These are phyloP conservation scores for Talaromyces marneffei DNA, from an alignment of 2,329 filamentous ascomycete species.

Conservation along the genomic window DNA sequence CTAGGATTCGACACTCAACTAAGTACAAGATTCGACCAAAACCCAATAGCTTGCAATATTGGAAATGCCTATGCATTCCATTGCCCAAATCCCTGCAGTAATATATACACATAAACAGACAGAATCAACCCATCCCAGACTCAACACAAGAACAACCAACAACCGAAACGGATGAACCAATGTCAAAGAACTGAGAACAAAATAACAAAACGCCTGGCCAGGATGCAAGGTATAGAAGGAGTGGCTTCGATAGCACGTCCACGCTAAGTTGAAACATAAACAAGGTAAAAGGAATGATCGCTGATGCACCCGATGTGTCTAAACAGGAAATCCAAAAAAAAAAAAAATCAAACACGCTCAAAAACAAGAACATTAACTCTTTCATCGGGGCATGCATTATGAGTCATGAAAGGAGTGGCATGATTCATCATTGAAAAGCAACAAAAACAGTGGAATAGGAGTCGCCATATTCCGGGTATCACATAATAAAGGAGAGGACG, in stretches of 20 bases:
- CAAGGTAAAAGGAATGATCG: constrained; percentile 15
- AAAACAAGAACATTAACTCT: constrained; percentile 6
- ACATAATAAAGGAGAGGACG: constrained; percentile 19
- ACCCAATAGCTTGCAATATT: not conserved
- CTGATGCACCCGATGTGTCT: constrained; percentile 16
- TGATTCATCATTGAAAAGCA: constrained; percentile 19
- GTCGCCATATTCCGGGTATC: constrained; percentile 15
- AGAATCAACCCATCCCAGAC: constrained; percentile 33
- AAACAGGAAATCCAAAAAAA: constrained; percentile 8
- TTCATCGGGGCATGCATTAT: constrained; percentile 16
- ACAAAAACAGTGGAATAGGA: constrained; percentile 11
- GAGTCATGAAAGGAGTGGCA: constrained; percentile 18
- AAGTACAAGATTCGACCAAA: constrained; percentile 3
- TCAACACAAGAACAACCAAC: constrained; percentile 1
- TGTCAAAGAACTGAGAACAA: too few relatives aligned
- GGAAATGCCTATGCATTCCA: constrained; percentile 1
- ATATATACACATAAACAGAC: not conserved
- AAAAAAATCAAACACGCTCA: constrained; percentile 13
- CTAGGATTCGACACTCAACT: constrained; percentile 2
- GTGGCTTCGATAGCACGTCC: constrained; percentile 17
- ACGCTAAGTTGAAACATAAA: constrained; percentile 16
- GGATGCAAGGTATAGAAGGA: constrained; percentile 16
- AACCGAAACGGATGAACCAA: too few relatives aligned
- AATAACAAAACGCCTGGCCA: constrained; percentile 13
- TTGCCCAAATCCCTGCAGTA: constrained; percentile 6